phyloP scores from a whole-genome alignment of 164 flowering plant species.

The Macadamia integrifolia region DNA sequence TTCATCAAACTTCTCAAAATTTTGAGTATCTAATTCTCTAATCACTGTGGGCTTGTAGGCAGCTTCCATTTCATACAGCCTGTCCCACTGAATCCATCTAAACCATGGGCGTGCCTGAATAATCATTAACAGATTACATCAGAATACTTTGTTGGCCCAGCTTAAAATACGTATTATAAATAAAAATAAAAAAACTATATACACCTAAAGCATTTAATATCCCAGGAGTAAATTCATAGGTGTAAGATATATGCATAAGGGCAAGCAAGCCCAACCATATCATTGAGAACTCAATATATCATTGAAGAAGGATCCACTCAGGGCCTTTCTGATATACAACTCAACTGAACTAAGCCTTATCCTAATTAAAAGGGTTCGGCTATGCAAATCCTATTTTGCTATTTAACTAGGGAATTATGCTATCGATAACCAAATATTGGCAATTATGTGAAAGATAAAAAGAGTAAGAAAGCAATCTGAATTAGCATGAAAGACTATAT shows the following conservation, averaged over 20 bases:
- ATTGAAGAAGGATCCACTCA: no score
- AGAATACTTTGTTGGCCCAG: neutral
- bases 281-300: no score
- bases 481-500: neutral
- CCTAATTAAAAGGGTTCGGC: no score
- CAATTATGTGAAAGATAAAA: neutral
- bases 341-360: no score
- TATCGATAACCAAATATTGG: neutral
- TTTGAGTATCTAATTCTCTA: slow-evolving; percentile 76
- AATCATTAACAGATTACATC: slow-evolving; percentile 5
- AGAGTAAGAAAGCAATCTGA: neutral
- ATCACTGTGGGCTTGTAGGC: slow-evolving; percentile 60
- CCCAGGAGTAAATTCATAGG: neutral
- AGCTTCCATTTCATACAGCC: slow-evolving; percentile 72
- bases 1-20: slow-evolving; percentile 72
- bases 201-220: neutral
- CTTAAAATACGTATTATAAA: neutral
- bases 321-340: no score
- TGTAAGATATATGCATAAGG: neutral
- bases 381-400: no score
- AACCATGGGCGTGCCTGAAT: slow-evolving; percentile 76
- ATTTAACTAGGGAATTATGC: neutral
- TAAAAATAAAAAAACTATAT: neutral
- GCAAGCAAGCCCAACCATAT: no score
- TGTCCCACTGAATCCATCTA: slow-evolving; percentile 52